phyloP scores from a whole-genome alignment of 2,329 filamentous ascomycete species.

The Aspergillus sp. region DNA sequence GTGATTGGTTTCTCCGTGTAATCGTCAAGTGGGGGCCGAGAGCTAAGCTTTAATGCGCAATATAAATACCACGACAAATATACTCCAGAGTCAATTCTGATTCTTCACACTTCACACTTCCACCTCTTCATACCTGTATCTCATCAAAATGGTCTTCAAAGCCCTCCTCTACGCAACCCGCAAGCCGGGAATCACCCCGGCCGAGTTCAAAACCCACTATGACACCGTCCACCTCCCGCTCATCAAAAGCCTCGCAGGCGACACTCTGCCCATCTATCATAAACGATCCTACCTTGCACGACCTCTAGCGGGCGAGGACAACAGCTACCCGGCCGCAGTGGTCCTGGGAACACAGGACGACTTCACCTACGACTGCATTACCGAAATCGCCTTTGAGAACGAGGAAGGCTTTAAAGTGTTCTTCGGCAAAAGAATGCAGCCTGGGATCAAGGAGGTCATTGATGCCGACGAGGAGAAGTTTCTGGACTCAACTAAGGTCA shows the following conservation, averaged over 20 bases:
- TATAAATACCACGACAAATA: neutral
- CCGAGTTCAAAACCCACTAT: neutral
- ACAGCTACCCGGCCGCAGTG: neutral
- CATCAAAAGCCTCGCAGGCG: neutral
- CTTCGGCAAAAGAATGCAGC: conserved; percentile 1
- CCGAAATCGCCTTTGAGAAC: conserved; percentile 1
- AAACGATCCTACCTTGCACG: neutral
- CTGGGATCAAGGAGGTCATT: neutral
- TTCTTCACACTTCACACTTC: too few relatives aligned
- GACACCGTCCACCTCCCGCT: neutral
- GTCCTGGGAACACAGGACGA: neutral
- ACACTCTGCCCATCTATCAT: neutral
- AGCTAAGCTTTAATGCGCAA: neutral
- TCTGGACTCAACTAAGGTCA: conserved; percentile 1
- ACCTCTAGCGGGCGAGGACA: neutral
- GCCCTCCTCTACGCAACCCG: neutral
- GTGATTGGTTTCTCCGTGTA: neutral
- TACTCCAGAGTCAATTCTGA: too few relatives aligned
- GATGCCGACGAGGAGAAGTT: conserved; percentile 13
- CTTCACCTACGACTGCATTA: conserved; percentile 2
- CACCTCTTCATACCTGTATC: too few relatives aligned
- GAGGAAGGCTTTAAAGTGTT: conserved; percentile 8
- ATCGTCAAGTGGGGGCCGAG: neutral
- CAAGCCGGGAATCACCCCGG: neutral
- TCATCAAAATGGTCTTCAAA: neutral